Conservation (phyloP, 805 yeast genomes). For the Yarrowia sp. region DNA sequence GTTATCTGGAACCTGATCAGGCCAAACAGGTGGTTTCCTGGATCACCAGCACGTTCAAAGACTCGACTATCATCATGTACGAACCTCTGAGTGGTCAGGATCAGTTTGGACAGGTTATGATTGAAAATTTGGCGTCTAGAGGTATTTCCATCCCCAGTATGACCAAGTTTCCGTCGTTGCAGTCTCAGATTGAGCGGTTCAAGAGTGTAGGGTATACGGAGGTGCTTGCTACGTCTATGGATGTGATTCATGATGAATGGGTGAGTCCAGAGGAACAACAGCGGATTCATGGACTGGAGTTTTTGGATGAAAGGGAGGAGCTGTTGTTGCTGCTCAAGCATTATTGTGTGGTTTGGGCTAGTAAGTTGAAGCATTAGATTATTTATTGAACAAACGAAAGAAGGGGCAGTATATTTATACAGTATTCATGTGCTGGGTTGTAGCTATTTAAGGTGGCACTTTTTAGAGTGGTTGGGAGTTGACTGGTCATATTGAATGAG, state of each 20-base stretch:
- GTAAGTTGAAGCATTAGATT: neutral
- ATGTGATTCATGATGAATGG: constrained; percentile 47
- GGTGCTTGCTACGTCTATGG: constrained; percentile 45
- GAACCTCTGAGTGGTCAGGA: constrained; percentile 68
- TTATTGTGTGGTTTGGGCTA: constrained; percentile 50
- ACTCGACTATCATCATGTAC: constrained; percentile 48
- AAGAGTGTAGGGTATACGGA: constrained; percentile 34
- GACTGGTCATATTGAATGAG: too few relatives aligned
- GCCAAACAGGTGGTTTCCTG: constrained; percentile 47
- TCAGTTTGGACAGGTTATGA: constrained; percentile 68
- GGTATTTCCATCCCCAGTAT: constrained; percentile 64
- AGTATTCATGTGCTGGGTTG: too few relatives aligned
- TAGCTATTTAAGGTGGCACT: too few relatives aligned
- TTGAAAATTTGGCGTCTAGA: constrained; percentile 54
- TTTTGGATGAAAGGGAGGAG: constrained; percentile 76
- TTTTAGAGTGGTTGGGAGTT: too few relatives aligned
- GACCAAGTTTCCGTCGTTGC: constrained; percentile 49
- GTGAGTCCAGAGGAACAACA: constrained; percentile 42
- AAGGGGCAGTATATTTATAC: too few relatives aligned
- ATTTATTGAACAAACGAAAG: neutral
- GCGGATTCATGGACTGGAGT: constrained; percentile 55
- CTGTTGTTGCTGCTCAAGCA: constrained; percentile 59
- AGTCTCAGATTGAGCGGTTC: constrained; percentile 44
- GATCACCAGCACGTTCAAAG: constrained; percentile 40
- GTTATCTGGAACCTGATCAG: constrained; percentile 58